Conservation (phyloP, 2,329 filamentous ascomycete genomes). For the Diplodia seriata region DNA sequence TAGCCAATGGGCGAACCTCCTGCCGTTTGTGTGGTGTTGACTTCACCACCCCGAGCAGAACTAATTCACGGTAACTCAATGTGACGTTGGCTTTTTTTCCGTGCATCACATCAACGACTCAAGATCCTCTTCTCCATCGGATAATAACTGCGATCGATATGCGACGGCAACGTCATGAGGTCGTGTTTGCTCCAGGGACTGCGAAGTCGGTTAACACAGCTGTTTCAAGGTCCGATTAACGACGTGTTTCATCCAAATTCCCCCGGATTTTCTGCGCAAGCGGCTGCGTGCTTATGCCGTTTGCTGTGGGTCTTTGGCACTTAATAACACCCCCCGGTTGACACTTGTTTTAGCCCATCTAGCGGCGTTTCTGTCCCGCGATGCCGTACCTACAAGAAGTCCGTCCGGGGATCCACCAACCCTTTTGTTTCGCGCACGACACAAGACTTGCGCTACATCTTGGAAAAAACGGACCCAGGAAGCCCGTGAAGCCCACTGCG, state of each 20-base stretch:
- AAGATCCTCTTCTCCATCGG: not conserved
- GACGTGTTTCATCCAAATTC: slow-evolving; percentile 17
- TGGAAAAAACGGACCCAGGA: slow-evolving; percentile 23
- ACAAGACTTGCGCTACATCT: slow-evolving; percentile 22
- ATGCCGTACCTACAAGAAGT: slow-evolving; percentile 17
- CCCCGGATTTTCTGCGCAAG: slow-evolving; percentile 20
- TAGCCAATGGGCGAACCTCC: not conserved
- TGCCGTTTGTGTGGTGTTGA: not conserved
- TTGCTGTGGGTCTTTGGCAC: slow-evolving; percentile 8
- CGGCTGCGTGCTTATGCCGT: not conserved
- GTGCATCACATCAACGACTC: not conserved
- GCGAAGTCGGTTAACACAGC: not conserved
- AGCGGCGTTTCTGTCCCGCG: slow-evolving; percentile 22
- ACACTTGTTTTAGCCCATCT: slow-evolving; percentile 11
- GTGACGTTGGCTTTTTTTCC: not conserved
- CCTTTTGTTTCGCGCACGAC: not conserved
- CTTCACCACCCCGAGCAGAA: not conserved
- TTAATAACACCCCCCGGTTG: slow-evolving; percentile 3
- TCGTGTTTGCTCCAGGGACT: not conserved
- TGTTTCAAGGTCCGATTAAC: slow-evolving; percentile 18
- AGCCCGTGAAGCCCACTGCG: slow-evolving; percentile 11
- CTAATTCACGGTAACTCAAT: not conserved
- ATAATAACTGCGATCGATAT: not conserved
- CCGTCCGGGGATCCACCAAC: slow-evolving; percentile 10
- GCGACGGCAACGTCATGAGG: not conserved